Evolutionary conservation across 2,329 filamentous ascomycete species (phyloP).

Genomic region (Zalaria obscura): DNA sequence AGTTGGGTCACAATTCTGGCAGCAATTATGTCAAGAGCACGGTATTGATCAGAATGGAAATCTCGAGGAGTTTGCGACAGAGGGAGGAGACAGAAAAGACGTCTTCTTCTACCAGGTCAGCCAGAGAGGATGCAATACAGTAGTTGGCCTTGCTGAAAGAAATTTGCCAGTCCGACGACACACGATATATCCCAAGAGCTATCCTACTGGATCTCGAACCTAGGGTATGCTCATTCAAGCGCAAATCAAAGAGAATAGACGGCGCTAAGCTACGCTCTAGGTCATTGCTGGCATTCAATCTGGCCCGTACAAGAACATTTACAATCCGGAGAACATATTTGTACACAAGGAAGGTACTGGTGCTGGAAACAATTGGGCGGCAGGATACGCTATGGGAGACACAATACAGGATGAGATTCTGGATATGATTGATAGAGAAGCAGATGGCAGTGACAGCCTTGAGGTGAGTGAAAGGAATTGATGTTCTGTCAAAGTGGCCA

Average conservation of each 20-base stretch:
- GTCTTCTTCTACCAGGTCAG: slow-evolving; percentile 85
- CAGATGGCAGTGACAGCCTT: slow-evolving; percentile 91
- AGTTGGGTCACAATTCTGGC: slow-evolving; percentile 98
- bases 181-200: slow-evolving; percentile 89
- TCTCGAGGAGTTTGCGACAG: slow-evolving; percentile 91
- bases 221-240: slow-evolving; percentile 38
- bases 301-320: slow-evolving; percentile 93
- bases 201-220: slow-evolving; percentile 94
- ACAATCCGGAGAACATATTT: slow-evolving; percentile 99
- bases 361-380: slow-evolving; percentile 96
- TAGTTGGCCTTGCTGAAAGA: slow-evolving; percentile 12
- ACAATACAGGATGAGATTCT: slow-evolving; percentile 90
- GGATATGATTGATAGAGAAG: slow-evolving; percentile 98
- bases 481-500: background rate
- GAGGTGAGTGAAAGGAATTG: slow-evolving; percentile 42
- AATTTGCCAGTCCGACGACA: slow-evolving; percentile 71
- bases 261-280: slow-evolving; percentile 20
- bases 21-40: slow-evolving; percentile 94
- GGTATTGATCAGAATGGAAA: slow-evolving; percentile 97
- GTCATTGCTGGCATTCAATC: slow-evolving; percentile 87
- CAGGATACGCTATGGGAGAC: slow-evolving; percentile 88
- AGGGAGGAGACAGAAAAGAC: slow-evolving; percentile 94
- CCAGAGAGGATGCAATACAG: too few species aligned
- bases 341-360: slow-evolving; percentile 86
- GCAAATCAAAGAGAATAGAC: background rate